Percentiles rank a stretch among this genome's conserved stretches.
These are phyloP conservation scores for Sclerotiophoma versabilis DNA, from an alignment of 2,329 filamentous ascomycete genomes.

Conservation along the genomic window DNA sequence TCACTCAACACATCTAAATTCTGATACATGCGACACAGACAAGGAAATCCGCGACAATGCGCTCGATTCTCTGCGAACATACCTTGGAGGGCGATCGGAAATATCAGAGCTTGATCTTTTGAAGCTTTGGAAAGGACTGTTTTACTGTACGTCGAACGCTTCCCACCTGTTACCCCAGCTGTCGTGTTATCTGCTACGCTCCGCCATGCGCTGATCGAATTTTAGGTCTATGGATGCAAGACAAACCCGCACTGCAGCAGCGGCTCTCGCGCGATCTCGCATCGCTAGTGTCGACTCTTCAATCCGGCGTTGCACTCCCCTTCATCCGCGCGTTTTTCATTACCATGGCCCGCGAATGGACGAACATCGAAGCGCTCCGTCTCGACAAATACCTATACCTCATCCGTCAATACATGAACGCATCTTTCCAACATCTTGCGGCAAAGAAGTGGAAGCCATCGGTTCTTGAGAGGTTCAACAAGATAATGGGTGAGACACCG, in stretches of 20 bases:
- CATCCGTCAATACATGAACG: conserved; percentile 77
- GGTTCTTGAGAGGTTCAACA: conserved; percentile 54
- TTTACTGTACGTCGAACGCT: conserved; percentile 67
- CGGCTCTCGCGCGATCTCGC: conserved; percentile 80
- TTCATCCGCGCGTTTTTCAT: conserved; percentile 60
- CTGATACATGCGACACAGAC: conserved; percentile 63
- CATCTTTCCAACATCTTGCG: conserved; percentile 65
- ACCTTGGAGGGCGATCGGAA: conserved; percentile 69
- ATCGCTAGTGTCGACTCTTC: conserved; percentile 68
- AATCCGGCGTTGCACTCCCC: conserved; percentile 50
- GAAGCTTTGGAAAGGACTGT: conserved; percentile 94
- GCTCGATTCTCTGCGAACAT: conserved; percentile 77
- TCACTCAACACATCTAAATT: background rate
- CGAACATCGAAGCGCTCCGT: conserved; percentile 57
- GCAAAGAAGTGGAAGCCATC: conserved; percentile 52
- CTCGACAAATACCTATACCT: conserved; percentile 95
- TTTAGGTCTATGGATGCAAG: conserved; percentile 85
- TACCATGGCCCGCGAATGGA: conserved; percentile 61
- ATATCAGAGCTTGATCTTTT: conserved; percentile 75
- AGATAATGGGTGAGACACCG: conserved; percentile 56
- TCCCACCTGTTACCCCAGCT: background rate
- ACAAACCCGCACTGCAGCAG: conserved; percentile 88
- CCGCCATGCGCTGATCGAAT: conserved; percentile 11
- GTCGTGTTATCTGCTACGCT: background rate
- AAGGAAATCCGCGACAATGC: conserved; percentile 79